Percentiles rank a stretch among this genome's conserved stretches.
These are phyloP conservation scores for Botrytis deweyae DNA, from an alignment of 2,329 filamentous ascomycete species.

Conservation along the genomic window DNA sequence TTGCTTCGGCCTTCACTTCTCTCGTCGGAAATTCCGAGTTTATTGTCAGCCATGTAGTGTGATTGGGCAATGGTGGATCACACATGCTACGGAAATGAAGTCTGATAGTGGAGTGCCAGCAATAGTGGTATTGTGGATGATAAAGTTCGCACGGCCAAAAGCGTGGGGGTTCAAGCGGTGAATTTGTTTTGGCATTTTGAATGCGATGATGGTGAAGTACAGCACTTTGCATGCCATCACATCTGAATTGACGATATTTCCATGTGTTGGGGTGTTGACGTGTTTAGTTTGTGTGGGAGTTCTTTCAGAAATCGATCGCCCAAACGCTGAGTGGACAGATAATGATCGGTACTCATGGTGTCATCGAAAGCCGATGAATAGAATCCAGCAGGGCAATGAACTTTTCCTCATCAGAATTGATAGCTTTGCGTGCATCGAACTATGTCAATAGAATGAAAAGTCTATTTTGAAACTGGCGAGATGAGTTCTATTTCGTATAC, in stretches of 20 bases:
- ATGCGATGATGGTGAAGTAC: neutral
- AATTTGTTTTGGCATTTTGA: neutral
- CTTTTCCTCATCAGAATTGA: neutral
- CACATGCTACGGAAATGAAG: neutral
- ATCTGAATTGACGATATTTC: neutral
- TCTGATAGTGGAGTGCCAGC: constrained; percentile 9
- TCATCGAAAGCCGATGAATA: neutral
- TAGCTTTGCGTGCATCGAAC: neutral
- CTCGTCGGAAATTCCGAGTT: neutral
- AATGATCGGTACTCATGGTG: neutral
- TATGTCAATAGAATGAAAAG: neutral
- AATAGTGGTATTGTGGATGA: neutral
- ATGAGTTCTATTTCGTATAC: constrained; percentile 4
- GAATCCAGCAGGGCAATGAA: neutral
- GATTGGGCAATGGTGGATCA: constrained; percentile 11
- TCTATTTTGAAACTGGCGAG: constrained; percentile 6
- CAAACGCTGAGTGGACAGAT: neutral
- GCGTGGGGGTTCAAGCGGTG: constrained; percentile 10
- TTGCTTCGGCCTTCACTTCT: neutral
- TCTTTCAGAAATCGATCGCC: neutral
- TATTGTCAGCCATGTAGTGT: neutral
- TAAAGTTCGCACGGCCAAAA: neutral
- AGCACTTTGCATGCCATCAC: neutral
- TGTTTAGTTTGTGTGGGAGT: neutral
- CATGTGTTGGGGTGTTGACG: constrained; percentile 1